These are phyloP conservation scores for Pyricularia sp. DNA, from an alignment of 2,329 filamentous ascomycete genomes.

Conservation along the genomic window DNA sequence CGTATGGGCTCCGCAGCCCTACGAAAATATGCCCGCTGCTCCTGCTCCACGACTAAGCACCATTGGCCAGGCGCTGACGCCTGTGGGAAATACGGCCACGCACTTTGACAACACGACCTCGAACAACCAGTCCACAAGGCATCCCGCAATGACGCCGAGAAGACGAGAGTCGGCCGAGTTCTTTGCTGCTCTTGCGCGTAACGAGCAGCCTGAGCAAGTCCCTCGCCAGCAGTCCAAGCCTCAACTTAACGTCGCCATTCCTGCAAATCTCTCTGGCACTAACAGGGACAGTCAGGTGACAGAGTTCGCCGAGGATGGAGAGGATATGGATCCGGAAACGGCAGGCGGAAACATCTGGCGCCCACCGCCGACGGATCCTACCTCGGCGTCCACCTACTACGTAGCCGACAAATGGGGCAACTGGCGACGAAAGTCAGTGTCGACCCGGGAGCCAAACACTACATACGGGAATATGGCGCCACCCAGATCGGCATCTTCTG, in stretches of 20 bases:
- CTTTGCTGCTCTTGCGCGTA: background rate
- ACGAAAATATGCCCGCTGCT: slow-evolving; percentile 10
- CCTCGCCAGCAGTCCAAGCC: slow-evolving; percentile 25
- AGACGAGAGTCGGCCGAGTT: slow-evolving; percentile 1
- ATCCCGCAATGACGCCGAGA: background rate
- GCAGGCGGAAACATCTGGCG: slow-evolving; percentile 38
- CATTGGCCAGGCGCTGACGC: slow-evolving; percentile 37
- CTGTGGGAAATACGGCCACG: slow-evolving; percentile 8
- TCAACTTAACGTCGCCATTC: slow-evolving; percentile 30
- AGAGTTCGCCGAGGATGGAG: slow-evolving; percentile 43
- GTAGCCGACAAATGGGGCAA: slow-evolving; percentile 43
- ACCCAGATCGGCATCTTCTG: slow-evolving; percentile 7
- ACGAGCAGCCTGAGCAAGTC: background rate
- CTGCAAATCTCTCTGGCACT: slow-evolving; percentile 9
- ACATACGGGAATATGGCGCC: slow-evolving; percentile 2
- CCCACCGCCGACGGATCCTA: slow-evolving; percentile 34
- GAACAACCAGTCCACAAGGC: background rate
- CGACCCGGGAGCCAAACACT: background rate
- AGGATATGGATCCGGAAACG: slow-evolving; percentile 21
- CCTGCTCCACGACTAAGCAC: slow-evolving; percentile 17
- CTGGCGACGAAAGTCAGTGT: slow-evolving; percentile 25
- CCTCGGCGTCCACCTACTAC: slow-evolving; percentile 36
- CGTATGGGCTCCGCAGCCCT: slow-evolving; percentile 1
- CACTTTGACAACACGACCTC: background rate
- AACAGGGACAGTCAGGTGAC: slow-evolving; percentile 34